Evolutionary conservation across 2,329 filamentous ascomycete species (phyloP).

Genomic region (Keithomyces neogunnii): DNA sequence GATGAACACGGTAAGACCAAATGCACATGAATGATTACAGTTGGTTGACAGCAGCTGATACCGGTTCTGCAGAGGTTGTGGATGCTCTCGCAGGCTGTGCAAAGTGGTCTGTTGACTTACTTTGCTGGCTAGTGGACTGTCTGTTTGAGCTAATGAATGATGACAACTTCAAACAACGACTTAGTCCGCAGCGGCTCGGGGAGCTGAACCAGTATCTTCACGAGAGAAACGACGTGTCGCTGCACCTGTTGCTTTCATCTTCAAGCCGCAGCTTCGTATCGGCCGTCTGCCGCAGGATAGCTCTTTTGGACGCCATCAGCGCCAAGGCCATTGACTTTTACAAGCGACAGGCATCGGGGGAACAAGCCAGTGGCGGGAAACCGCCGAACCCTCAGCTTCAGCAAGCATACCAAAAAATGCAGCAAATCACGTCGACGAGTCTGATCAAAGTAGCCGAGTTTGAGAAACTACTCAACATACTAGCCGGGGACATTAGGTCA

Average conservation of each 20-base stretch:
- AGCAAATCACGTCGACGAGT: constrained; percentile 38
- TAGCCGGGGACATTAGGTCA: constrained; percentile 41
- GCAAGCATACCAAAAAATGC: constrained; percentile 46
- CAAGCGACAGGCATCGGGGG: constrained; percentile 32
- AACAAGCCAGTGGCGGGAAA: constrained; percentile 28
- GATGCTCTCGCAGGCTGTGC: constrained; percentile 65
- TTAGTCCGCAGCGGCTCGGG: constrained; percentile 36
- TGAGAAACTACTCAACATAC: constrained; percentile 47
- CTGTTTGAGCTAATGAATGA: constrained; percentile 49
- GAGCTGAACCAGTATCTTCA: constrained; percentile 45
- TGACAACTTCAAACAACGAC: constrained; percentile 38
- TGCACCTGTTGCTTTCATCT: constrained; percentile 63
- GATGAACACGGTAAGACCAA: constrained; percentile 44
- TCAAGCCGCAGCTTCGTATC: constrained; percentile 65
- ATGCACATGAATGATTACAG: background rate
- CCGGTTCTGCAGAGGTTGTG: constrained; percentile 53
- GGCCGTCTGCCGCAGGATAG: constrained; percentile 56
- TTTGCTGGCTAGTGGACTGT: constrained; percentile 53
- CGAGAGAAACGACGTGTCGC: constrained; percentile 45
- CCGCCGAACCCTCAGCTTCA: constrained; percentile 45
- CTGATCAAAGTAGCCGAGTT: constrained; percentile 53
- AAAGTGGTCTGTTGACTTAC: constrained; percentile 68
- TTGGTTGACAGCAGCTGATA: constrained; percentile 7
- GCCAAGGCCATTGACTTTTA: constrained; percentile 42
- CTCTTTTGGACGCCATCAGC: constrained; percentile 44